phyloP scores from a whole-genome alignment of 495 filamentous ascomycete genomes.

The Neurospora cerealis region DNA sequence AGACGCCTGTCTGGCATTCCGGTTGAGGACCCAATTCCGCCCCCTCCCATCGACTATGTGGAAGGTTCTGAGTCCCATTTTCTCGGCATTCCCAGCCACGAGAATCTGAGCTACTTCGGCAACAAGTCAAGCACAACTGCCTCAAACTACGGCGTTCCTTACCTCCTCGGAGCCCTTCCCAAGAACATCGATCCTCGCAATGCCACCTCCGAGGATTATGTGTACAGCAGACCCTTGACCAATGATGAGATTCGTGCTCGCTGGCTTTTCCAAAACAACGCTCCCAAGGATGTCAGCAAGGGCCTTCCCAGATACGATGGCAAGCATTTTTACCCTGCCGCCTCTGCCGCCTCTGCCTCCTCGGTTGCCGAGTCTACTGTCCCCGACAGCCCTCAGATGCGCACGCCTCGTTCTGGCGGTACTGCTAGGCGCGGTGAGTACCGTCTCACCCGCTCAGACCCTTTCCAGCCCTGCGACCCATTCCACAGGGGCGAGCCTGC shows the following conservation, averaged over 20 bases:
- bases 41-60: neutral
- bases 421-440: conserved; percentile 5
- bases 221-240: conserved; percentile 38
- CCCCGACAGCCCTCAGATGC: neutral
- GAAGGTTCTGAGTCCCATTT: neutral
- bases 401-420: conserved; percentile 1
- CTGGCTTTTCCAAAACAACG: conserved; percentile 41
- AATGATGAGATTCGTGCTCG: conserved; percentile 39
- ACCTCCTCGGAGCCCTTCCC: conserved; percentile 35
- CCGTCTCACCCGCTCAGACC: conserved; percentile 23
- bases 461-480: conserved; percentile 25
- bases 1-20: neutral
- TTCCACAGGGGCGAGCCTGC: conserved; percentile 10
- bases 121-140: conserved; percentile 4
- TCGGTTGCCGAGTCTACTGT: conserved; percentile 26
- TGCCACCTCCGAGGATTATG: conserved; percentile 27
- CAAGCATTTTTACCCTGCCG: conserved; percentile 42
- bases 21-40: neutral
- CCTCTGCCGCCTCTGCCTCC: conserved; percentile 24
- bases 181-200: conserved; percentile 24
- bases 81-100: neutral
- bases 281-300: conserved; percentile 26
- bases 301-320: conserved; percentile 48
- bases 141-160: conserved; percentile 21
- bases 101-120: neutral